These are phyloP conservation scores for Suhomyces prunicola DNA, from an alignment of 805 yeast genomes.

Conservation along the genomic window DNA sequence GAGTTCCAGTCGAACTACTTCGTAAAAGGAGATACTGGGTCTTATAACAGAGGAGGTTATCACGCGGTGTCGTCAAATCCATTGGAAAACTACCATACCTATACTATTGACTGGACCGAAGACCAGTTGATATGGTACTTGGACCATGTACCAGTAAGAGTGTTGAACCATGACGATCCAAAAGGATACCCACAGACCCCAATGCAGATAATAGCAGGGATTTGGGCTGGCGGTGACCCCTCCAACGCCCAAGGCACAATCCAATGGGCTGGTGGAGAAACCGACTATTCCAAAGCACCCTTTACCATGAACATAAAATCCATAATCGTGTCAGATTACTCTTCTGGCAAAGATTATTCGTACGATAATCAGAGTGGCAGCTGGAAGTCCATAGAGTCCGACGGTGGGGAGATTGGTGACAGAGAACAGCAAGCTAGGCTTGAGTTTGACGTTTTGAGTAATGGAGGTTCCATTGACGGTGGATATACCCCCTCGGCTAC, in stretches of 20 bases:
- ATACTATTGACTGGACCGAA: constrained; percentile 81
- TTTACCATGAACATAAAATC: constrained; percentile 63
- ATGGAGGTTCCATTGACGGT: constrained; percentile 4
- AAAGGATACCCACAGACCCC: constrained; percentile 92
- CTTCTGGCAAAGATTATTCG: constrained; percentile 49
- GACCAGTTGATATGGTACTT: constrained; percentile 64
- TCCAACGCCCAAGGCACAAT: constrained; percentile 64
- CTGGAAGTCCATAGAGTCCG: constrained; percentile 37
- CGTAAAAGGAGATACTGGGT: constrained; percentile 72
- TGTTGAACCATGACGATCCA: constrained; percentile 47
- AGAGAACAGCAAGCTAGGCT: constrained; percentile 10
- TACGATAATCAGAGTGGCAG: constrained; percentile 38
- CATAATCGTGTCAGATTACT: constrained; percentile 64
- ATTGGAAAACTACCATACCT: constrained; percentile 61
- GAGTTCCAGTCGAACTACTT: constrained; percentile 79
- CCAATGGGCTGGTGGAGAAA: constrained; percentile 78
- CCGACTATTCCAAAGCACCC: constrained; percentile 65
- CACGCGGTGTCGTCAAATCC: constrained; percentile 57
- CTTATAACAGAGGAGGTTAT: constrained; percentile 78
- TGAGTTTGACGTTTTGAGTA: constrained; percentile 6
- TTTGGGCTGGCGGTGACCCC: constrained; percentile 84
- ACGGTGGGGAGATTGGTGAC: constrained; percentile 30
- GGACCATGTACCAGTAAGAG: constrained; percentile 69
- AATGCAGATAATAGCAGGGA: constrained; percentile 65
- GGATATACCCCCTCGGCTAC: background rate